Evolutionary conservation across 2,329 filamentous ascomycete genomes (phyloP), one percentile per base, ranked within the genome.

Genomic region (Pyrenophora tritici-repentis): DNA sequence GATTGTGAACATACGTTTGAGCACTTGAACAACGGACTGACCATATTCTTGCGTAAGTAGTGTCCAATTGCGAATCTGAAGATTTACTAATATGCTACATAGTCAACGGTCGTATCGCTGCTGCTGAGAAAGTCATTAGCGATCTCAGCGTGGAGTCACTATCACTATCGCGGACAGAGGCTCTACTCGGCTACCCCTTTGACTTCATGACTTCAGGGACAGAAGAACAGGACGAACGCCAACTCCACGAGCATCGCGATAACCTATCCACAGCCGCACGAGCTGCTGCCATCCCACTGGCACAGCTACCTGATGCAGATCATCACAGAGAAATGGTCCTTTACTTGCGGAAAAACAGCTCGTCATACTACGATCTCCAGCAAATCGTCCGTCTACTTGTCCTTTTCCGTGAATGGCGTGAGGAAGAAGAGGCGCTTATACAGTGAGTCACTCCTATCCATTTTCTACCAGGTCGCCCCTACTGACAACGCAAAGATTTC

Each of bases 41-140:
- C 89, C 66, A 86, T 87, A 54, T 91, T 97, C 66, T 81, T 96
- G 39, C 82, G 91, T 95, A 83, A 79, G 90, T 48, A 82, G n/a
- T 5, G 8, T 33, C 8, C 6, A 22, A 37, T 14, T 10, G 12
- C 12, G 26, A 33, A 17, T 39, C 33, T 9, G 40, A 39, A 18
- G 26, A 14, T 61, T 58, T 64, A 59, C 48, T 56, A 59, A 67
- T 42, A 34, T 36, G 31, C 36, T 31, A 50, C 22, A 13, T 42
- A 77, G 74, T 72, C 38, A 70, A 73, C 62, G 80, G 81, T 47
- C 75, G 77, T 52, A 74, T 87, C 38, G 74, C 76, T 26, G 83
- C 83, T 41, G 84, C 85, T 44, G 75, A 81, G 41, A 76, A 77
- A 56, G 74, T 88, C 34, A 75, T 79, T 24, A 70, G 74, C 26